Conservation (phyloP, 768 basidiomycete species). For the Chalciporus pseudorubinellus region DNA sequence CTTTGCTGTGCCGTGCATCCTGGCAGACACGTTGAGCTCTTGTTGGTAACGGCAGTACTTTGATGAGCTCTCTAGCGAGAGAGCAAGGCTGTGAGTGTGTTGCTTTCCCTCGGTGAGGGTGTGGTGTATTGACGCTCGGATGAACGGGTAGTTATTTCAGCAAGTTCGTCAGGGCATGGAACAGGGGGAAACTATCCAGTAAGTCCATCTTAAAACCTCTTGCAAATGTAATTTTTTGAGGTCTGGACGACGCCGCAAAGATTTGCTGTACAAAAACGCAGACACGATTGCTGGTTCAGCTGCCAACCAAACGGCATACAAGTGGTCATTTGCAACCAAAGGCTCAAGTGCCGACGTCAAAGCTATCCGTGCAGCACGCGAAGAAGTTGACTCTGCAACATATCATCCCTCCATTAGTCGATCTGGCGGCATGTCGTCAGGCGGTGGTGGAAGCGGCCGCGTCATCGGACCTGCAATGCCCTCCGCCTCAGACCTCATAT, state of each 20-base stretch:
- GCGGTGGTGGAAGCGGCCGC: constrained; percentile 35
- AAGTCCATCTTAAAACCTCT: constrained; percentile 1
- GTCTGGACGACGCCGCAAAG: constrained; percentile 29
- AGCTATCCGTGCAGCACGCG: constrained; percentile 57
- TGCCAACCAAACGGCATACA: constrained; percentile 75
- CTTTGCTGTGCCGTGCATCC: not conserved
- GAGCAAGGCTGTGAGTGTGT: constrained; percentile 62
- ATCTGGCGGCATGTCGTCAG: constrained; percentile 7
- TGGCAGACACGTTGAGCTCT: constrained; percentile 1
- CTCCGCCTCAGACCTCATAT: constrained; percentile 61
- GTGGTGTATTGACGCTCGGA: constrained; percentile 19
- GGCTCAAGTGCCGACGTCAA: constrained; percentile 54
- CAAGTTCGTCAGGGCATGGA: constrained; percentile 93
- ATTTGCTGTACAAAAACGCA: constrained; percentile 58
- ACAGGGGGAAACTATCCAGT: constrained; percentile 73
- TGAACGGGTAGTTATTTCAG: constrained; percentile 70
- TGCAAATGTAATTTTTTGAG: not conserved
- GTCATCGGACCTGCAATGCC: constrained; percentile 70
- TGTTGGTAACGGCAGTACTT: constrained; percentile 60
- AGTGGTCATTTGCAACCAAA: constrained; percentile 83
- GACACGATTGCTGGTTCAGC: constrained; percentile 54
- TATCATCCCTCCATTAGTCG: constrained; percentile 25
- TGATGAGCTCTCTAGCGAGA: constrained; percentile 80
- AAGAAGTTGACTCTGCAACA: constrained; percentile 52
- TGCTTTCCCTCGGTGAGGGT: constrained; percentile 23